Base-by-base conservation (phyloP, 768 basidiomycete genomes). In the Pholiota microspora region DNA sequence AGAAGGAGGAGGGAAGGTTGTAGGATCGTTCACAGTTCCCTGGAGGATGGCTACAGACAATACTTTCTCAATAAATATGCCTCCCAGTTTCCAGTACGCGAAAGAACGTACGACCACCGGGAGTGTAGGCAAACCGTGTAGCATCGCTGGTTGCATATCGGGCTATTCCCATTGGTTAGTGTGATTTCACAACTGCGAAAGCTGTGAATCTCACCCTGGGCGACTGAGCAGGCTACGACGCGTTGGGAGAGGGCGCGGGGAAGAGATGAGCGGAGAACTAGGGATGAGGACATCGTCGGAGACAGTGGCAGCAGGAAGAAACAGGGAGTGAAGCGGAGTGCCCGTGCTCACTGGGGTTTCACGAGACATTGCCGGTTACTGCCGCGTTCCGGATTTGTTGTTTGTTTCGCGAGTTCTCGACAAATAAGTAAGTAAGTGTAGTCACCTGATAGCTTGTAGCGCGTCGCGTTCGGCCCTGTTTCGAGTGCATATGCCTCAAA, bases 1-100 rank as follows among this genome's bases (percentile, higher is more conserved):
- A 55, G 83, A 88, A 4, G 94, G 83, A 4, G 85, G 69, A 18
- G 96, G 95, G 77, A 96, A 98, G 7, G 85, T 75, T 2, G 91
- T 94, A 1, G 95, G 90, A 69, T 99, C 97, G 73, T 99, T 98
- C 56, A 94, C 94, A 27, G 92, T 90, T 48, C 96, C 97, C 68
- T 84, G 83, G 74, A 88, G 83, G 65, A 97, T 82, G 55, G 94
- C 94, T 92, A 34, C 35, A 24, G 18, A 7, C 21, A 21, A 0
- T 16, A 18, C 38, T 16, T 21, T 9, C 27, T 27, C 42, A 42
- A 12, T 42, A 18, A 27, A 40, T 8, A 27, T 10, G 24, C 21
- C 15, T 6, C 25, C 13, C 21, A 52, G n/a, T 1, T 16, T 18
- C 10, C 4, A 34, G 21, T 44, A 28, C 49, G 27, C 29, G 36